A percentile compares a stretch with the other conserved stretches of the same genome.
These are phyloP conservation scores for Penicillium maclennaniae DNA, from an alignment of 495 filamentous ascomycete genomes.

Conservation along the genomic window DNA sequence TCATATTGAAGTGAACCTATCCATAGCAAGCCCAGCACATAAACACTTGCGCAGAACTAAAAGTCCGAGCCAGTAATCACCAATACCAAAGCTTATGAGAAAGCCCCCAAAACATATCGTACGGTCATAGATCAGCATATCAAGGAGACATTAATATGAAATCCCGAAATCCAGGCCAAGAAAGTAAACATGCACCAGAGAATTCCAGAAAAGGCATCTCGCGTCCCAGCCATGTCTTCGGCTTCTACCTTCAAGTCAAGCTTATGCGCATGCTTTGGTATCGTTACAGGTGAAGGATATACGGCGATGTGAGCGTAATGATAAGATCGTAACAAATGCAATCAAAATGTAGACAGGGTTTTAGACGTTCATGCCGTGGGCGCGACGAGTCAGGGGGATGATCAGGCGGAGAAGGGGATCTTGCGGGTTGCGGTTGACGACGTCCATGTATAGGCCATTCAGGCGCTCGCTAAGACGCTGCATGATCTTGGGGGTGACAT, in stretches of 20 bases:
- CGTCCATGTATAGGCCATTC: conserved; percentile 64
- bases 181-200: not conserved
- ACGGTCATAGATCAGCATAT: not conserved
- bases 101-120: not conserved
- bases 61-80: not conserved
- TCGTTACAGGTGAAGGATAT: conserved; percentile 19
- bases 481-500: conserved; percentile 63
- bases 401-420: conserved; percentile 63
- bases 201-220: not conserved
- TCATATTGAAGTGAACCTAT: not conserved
- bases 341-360: not conserved
- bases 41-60: not conserved
- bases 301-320: conserved; percentile 3
- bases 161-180: not conserved
- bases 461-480: conserved; percentile 66
- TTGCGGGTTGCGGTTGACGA: conserved; percentile 57
- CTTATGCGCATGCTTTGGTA: not conserved
- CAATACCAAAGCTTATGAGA: not conserved
- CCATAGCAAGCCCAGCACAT: not conserved
- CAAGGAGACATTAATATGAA: not conserved
- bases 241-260: conserved; percentile 1
- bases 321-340: conserved; percentile 1
- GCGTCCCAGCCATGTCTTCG: conserved; percentile 1
- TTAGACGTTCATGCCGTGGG: conserved; percentile 45
- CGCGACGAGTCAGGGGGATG: conserved; percentile 49